Evolutionary conservation across 768 basidiomycete genomes (phyloP).

Genomic region (Leccinellum luteum): DNA sequence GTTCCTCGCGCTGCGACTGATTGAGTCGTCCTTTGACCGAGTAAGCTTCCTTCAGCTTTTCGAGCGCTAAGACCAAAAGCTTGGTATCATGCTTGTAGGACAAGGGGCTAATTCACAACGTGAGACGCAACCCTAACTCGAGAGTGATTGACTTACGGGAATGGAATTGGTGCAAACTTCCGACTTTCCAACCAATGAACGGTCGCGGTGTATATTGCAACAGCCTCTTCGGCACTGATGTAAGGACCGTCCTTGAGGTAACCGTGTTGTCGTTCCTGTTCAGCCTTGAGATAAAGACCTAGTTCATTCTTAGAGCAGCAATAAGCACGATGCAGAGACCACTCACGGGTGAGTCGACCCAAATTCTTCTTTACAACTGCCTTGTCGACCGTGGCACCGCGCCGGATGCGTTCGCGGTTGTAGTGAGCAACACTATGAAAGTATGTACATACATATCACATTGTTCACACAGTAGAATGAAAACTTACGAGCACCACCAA

Average conservation of each 20-base stretch:
- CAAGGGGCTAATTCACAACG: conserved; percentile 55
- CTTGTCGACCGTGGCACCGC: conserved; percentile 97
- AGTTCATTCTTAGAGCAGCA: conserved; percentile 3
- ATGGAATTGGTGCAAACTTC: conserved; percentile 98
- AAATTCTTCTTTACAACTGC: conserved; percentile 99
- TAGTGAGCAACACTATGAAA: conserved; percentile 82
- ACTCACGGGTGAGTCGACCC: conserved; percentile 89
- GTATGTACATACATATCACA: conserved; percentile 1
- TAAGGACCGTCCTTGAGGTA: conserved; percentile 99
- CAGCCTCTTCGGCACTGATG: conserved; percentile 97
- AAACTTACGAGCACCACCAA: conserved; percentile 90
- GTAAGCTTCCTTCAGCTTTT: conserved; percentile 99
- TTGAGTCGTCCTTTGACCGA: conserved; percentile 97
- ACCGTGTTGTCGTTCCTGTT: conserved; percentile 97
- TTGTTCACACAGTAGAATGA: background rate
- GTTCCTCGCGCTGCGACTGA: conserved; percentile 96
- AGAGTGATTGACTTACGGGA: conserved; percentile 61
- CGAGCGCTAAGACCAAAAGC: conserved; percentile 90
- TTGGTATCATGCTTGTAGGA: conserved; percentile 99
- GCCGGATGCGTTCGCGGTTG: conserved; percentile 95
- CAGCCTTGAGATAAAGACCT: conserved; percentile 95
- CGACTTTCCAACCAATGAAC: conserved; percentile 99
- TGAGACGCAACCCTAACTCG: conserved; percentile 2
- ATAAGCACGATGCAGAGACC: background rate
- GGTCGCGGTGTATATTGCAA: conserved; percentile 97